phyloP scores from a whole-genome alignment of 768 basidiomycete genomes.

The Xerocomellus chrysenteron region DNA sequence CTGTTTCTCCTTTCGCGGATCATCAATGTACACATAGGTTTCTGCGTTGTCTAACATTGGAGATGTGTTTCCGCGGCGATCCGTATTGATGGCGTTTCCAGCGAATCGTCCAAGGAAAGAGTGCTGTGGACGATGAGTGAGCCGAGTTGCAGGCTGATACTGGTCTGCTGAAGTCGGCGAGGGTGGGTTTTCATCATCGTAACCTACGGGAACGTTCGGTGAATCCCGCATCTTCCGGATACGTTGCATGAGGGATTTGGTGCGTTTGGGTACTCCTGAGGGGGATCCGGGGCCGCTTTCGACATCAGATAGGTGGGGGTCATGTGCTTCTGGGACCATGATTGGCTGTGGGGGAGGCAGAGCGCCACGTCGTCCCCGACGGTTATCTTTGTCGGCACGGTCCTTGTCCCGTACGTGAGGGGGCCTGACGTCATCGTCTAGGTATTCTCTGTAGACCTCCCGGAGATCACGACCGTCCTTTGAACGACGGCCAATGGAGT shows the following conservation, averaged over 20 bases:
- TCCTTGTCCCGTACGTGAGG: conserved; percentile 32
- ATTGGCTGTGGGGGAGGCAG: conserved; percentile 86
- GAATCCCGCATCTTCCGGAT: conserved; percentile 86
- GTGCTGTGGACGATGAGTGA: conserved; percentile 70
- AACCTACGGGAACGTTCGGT: conserved; percentile 74
- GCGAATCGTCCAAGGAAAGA: conserved; percentile 77
- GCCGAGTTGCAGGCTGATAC: conserved; percentile 36
- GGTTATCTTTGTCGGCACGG: conserved; percentile 35
- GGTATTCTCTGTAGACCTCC: conserved; percentile 45
- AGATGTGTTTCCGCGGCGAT: conserved; percentile 36
- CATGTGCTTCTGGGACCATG: conserved; percentile 61
- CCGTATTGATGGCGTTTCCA: conserved; percentile 30
- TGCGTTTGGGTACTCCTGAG: conserved; percentile 58
- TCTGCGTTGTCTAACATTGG: conserved; percentile 41
- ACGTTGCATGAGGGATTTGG: conserved; percentile 83
- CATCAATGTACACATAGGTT: conserved; percentile 66
- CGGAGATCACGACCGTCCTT: conserved; percentile 53
- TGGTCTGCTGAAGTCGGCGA: conserved; percentile 44
- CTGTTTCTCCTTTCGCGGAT: conserved; percentile 51
- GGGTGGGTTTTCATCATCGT: conserved; percentile 42
- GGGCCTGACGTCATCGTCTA: conserved; percentile 38
- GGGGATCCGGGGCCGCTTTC: conserved; percentile 41
- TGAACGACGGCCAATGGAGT: conserved; percentile 36
- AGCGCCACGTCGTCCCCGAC: conserved; percentile 45
- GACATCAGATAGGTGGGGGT: conserved; percentile 41